phyloP scores from a whole-genome alignment of 495 filamentous ascomycete species.

The Tuber microsphaerosporum region DNA sequence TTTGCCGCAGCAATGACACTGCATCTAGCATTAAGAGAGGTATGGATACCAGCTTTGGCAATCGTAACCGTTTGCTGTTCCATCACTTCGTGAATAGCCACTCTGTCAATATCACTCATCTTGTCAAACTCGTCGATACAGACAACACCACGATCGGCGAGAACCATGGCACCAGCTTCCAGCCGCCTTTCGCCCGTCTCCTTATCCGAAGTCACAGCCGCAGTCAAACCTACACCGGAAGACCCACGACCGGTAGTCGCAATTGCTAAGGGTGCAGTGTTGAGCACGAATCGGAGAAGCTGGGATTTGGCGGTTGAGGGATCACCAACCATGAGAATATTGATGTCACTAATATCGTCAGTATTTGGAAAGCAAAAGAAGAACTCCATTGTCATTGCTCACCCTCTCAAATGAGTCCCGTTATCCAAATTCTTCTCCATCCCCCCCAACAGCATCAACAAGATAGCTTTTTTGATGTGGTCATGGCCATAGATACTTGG shows the following conservation, averaged over 20 bases:
- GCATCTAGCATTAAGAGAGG: slow-evolving; percentile 91
- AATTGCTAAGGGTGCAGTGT: slow-evolving; percentile 93
- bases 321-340: slow-evolving; percentile 98
- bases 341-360: slow-evolving; percentile 62
- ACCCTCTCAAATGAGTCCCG: slow-evolving; percentile 88
- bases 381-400: slow-evolving; percentile 3
- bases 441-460: slow-evolving; percentile 93
- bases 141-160: slow-evolving; percentile 92
- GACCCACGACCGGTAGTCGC: slow-evolving; percentile 96
- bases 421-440: slow-evolving; percentile 99
- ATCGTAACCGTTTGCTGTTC: slow-evolving; percentile 99
- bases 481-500: slow-evolving; percentile 97
- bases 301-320: slow-evolving; percentile 98
- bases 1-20: slow-evolving; percentile 96
- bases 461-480: slow-evolving; percentile 95
- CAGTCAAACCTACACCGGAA: slow-evolving; percentile 95
- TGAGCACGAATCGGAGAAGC: slow-evolving; percentile 91
- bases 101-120: slow-evolving; percentile 96
- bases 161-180: slow-evolving; percentile 97
- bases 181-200: slow-evolving; percentile 93
- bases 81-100: slow-evolving; percentile 99
- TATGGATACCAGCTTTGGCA: slow-evolving; percentile 97
- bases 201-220: slow-evolving; percentile 91
- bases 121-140: slow-evolving; percentile 99
- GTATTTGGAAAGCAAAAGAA: not conserved